A percentile compares a stretch with the other conserved stretches of the same genome.
Evolutionary conservation across 805 yeast species (phyloP).

Genomic region (Candida schatavii): DNA sequence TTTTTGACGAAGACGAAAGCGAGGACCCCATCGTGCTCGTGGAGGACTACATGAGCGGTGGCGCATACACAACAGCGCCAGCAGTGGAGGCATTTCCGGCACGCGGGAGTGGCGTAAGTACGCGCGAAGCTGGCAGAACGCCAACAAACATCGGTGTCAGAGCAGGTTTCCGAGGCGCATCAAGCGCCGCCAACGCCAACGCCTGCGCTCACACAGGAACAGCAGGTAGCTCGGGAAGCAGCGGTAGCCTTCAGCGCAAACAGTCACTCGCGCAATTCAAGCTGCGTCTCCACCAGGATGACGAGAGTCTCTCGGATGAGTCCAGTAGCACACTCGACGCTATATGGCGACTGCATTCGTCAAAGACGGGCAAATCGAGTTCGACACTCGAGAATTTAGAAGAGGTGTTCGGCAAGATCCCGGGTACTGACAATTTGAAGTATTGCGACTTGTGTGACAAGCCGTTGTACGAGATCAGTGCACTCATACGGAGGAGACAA

Average conservation of each 20-base stretch:
- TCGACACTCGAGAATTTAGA: slow-evolving; percentile 27
- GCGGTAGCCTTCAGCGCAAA: slow-evolving; percentile 19
- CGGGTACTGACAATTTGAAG: slow-evolving; percentile 38
- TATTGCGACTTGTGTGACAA: slow-evolving; percentile 69
- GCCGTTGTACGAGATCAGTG: slow-evolving; percentile 63
- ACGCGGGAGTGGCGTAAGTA: background rate
- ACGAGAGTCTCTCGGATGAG: slow-evolving; percentile 2
- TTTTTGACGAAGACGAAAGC: slow-evolving; percentile 17
- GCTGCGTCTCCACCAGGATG: slow-evolving; percentile 11
- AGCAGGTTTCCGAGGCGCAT: too few relatives aligned
- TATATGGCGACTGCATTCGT: too few relatives aligned
- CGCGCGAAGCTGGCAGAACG: slow-evolving; percentile 2
- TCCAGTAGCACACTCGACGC: slow-evolving; percentile 3
- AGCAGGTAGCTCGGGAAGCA: too few relatives aligned
- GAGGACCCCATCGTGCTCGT: slow-evolving; percentile 47
- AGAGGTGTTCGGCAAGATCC: slow-evolving; percentile 37
- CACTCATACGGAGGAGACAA: slow-evolving; percentile 25
- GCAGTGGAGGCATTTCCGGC: too few relatives aligned
- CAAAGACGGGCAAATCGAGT: background rate
- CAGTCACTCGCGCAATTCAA: slow-evolving; percentile 40
- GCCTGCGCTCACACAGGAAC: background rate
- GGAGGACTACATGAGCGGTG: slow-evolving; percentile 48
- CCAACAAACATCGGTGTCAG: too few relatives aligned
- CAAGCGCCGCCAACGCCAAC: background rate
- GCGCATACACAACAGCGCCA: background rate